Evolutionary conservation across 768 basidiomycete genomes (phyloP).

Genomic region (Amanita pallidorosea): DNA sequence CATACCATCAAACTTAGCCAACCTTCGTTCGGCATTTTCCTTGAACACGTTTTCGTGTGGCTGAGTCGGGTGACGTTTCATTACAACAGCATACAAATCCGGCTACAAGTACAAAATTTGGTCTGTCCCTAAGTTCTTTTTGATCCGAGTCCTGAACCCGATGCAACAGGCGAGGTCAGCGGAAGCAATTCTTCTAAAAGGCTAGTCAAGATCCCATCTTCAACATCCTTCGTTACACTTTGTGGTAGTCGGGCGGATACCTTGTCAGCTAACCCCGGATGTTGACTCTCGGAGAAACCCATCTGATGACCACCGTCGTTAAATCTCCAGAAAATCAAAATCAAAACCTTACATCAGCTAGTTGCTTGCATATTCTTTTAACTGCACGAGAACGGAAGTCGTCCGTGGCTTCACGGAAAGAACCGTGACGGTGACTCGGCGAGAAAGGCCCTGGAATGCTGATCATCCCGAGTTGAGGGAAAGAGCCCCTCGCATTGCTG

Average conservation of each 20-base stretch:
- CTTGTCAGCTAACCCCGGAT: conserved; percentile 40
- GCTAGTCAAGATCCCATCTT: conserved; percentile 57
- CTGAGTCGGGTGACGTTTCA: not conserved
- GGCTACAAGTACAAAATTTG: conserved; percentile 19
- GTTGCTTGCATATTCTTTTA: conserved; percentile 41
- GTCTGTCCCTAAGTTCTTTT: not conserved
- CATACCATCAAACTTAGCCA: not conserved
- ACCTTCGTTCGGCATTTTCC: not conserved
- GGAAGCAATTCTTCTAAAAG: conserved; percentile 50
- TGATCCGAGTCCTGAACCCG: conserved; percentile 20
- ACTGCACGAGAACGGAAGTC: conserved; percentile 29
- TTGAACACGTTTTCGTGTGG: conserved; percentile 2
- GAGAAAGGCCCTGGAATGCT: conserved; percentile 37
- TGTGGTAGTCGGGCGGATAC: conserved; percentile 38
- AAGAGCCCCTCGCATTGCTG: conserved; percentile 49
- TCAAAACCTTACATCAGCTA: conserved; percentile 47
- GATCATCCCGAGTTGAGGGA: conserved; percentile 54
- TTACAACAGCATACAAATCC: not conserved
- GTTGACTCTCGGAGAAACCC: conserved; percentile 56
- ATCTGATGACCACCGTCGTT: conserved; percentile 30
- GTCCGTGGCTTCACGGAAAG: conserved; percentile 15
- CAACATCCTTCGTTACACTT: conserved; percentile 39
- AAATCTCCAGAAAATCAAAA: conserved; percentile 7
- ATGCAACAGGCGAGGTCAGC: conserved; percentile 17
- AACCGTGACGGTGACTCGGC: conserved; percentile 14